Base-by-base conservation (phyloP, 2,329 filamentous ascomycete species). In the Aspergillus sp. region DNA sequence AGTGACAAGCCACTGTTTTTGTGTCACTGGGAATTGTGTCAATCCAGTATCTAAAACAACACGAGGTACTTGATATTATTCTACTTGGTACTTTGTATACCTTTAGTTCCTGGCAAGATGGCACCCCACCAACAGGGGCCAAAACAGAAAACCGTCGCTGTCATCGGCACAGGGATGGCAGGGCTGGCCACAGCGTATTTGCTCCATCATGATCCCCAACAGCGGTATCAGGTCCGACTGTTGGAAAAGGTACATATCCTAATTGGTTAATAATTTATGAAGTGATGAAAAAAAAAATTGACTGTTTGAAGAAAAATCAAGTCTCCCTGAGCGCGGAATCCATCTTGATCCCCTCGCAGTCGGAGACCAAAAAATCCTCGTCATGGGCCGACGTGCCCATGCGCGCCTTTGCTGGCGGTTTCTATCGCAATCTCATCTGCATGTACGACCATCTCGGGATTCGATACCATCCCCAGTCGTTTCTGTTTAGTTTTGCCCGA, bases 381-480 rank as follows among this genome's bases (percentile, higher is more conserved):
- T 57, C 62, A 40, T 67, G 70, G 47, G 60, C 74, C 33, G 73
- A 77, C 57, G 56, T 77, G 33, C 74, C 74, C 30, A 77, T 77
- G 74, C 71, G 74, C 40, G 71, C 69, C 6, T 75, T 77, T 48
- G 70, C 70, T 10, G 70, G 65, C 7, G 71, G 72, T 13, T 83
- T 77, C 58, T 82, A 83, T 53, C 57, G 61, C 37, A 78, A 81
- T 47, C 61, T 83, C 39, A 71, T 69, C 48, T 65, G 68, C 27
- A 76, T 83, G 73, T 82, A 82, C 57, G 65, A 75, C 27, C 66
- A 79, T 49, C 61, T 83, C 4, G 70, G 66, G 2, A 65, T 83
- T 9, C 61, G 62, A 5, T 76, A 78, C 46, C 68, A 72, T 33
- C 63, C 69, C 9, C 69, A 77, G 42, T 68, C 66, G 11, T 81